A percentile compares a stretch with the other conserved stretches of the same genome.
These are phyloP conservation scores for Mycena floridula DNA, from an alignment of 768 basidiomycete genomes.

Conservation along the genomic window DNA sequence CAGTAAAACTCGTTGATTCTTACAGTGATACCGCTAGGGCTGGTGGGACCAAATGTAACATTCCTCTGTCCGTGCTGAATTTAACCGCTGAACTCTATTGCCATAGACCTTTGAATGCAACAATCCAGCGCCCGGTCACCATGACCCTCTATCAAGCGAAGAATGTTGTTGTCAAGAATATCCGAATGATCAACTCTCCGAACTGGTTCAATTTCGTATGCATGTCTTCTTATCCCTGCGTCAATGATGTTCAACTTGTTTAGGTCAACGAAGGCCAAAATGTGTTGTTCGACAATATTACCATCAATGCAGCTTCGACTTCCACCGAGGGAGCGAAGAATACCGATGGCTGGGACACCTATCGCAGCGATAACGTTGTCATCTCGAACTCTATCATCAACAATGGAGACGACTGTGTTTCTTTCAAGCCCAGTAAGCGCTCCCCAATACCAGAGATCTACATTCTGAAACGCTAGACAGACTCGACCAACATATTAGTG, in stretches of 20 bases:
- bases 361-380: slow-evolving; percentile 44
- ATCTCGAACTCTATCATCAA: slow-evolving; percentile 45
- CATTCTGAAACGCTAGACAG: slow-evolving; percentile 8
- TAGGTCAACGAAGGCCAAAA: slow-evolving; percentile 44
- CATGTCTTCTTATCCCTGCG: neutral
- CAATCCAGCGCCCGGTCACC: slow-evolving; percentile 48
- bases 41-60: neutral
- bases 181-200: slow-evolving; percentile 42
- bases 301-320: slow-evolving; percentile 39
- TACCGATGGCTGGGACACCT: slow-evolving; percentile 63
- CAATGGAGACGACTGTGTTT: slow-evolving; percentile 56
- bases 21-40: neutral
- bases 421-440: slow-evolving; percentile 45
- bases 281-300: slow-evolving; percentile 40
- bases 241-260: neutral
- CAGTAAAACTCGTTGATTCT: slow-evolving; percentile 50
- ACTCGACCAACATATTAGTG: slow-evolving; percentile 52
- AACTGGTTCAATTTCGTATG: slow-evolving; percentile 47
- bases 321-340: slow-evolving; percentile 37
- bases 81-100: slow-evolving; percentile 52
- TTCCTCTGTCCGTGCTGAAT: slow-evolving; percentile 27
- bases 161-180: slow-evolving; percentile 40
- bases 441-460: neutral
- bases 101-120: slow-evolving; percentile 8
- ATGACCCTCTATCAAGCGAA: slow-evolving; percentile 48